These are phyloP conservation scores for Cicer pinnatifidum DNA, from an alignment of 306 rosid species.

Conservation along the genomic window DNA sequence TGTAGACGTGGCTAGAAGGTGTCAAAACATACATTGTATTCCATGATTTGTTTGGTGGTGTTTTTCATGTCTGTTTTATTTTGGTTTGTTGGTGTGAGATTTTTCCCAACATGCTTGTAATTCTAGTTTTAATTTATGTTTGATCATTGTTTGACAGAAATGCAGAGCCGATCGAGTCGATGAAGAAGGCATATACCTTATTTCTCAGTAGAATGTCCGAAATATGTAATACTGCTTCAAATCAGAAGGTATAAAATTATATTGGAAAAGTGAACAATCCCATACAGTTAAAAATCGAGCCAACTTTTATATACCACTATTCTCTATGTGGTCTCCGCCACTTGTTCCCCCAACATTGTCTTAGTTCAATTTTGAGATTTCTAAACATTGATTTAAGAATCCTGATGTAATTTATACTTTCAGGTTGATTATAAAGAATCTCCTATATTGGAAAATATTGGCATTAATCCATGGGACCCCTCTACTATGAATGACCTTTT, in stretches of 20 bases:
- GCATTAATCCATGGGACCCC: conserved; percentile 82
- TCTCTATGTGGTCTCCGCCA: conserved; percentile 22
- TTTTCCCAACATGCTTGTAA: not conserved
- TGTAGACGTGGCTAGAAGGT: not conserved
- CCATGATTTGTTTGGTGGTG: not conserved
- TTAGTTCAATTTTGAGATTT: conserved; percentile 36
- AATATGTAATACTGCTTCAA: conserved; percentile 53
- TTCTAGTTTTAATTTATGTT: conserved; percentile 30
- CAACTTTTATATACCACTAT: conserved; percentile 13
- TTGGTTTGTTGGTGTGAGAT: conserved; percentile 14
- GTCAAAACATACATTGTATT: not conserved
- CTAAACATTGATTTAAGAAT: conserved; percentile 29
- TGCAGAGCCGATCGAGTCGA: conserved; percentile 75
- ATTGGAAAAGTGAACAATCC: conserved; percentile 36
- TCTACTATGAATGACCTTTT: conserved; percentile 58
- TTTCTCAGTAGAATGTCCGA: conserved; percentile 72
- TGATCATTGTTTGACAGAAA: conserved; percentile 57
- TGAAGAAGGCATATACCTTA: conserved; percentile 66
- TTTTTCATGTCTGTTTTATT: not conserved
- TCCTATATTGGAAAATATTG: conserved; percentile 38
- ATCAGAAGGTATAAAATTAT: conserved; percentile 50
- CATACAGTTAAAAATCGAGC: conserved; percentile 26
- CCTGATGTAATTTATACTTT: conserved; percentile 42
- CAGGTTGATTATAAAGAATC: conserved; percentile 57
- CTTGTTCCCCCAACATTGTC: conserved; percentile 30